phyloP scores from a whole-genome alignment of 345 rosid species.

The Salix dunnii region DNA sequence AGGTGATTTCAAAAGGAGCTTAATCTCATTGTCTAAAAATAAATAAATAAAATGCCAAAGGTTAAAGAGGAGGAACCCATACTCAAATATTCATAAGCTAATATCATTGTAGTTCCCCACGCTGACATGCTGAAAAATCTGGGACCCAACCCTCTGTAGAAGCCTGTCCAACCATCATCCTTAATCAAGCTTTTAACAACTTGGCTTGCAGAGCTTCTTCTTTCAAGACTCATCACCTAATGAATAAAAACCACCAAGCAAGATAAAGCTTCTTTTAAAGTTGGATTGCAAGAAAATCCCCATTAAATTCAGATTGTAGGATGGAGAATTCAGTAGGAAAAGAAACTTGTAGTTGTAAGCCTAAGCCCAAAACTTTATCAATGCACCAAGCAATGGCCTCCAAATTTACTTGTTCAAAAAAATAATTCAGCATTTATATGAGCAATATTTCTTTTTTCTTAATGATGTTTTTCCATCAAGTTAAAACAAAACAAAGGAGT shows the following conservation, averaged over 20 bases:
- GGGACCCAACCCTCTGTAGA: conserved; percentile 90
- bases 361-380: neutral
- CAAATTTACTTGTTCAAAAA: neutral
- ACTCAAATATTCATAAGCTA: conserved; percentile 96
- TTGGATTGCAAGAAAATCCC: neutral
- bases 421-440: neutral
- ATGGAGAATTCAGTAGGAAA: neutral
- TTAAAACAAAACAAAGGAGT: neutral
- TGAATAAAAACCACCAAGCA: conserved; percentile 11
- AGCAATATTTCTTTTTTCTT: neutral
- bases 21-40: neutral
- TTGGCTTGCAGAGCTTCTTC: conserved; percentile 61
- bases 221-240: conserved; percentile 84
- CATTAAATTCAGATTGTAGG: neutral
- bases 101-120: conserved; percentile 98
- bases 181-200: conserved; percentile 66
- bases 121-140: conserved; percentile 98
- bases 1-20: neutral
- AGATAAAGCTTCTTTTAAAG: neutral
- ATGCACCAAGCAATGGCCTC: neutral
- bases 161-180: conserved; percentile 94
- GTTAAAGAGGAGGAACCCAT: conserved; percentile 31
- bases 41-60: neutral
- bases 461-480: neutral
- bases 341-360: neutral